Percentiles rank a stretch among this genome's conserved stretches.
Evolutionary conservation across 257 asterid species (phyloP).

Genomic region (Pogostemon cablin): DNA sequence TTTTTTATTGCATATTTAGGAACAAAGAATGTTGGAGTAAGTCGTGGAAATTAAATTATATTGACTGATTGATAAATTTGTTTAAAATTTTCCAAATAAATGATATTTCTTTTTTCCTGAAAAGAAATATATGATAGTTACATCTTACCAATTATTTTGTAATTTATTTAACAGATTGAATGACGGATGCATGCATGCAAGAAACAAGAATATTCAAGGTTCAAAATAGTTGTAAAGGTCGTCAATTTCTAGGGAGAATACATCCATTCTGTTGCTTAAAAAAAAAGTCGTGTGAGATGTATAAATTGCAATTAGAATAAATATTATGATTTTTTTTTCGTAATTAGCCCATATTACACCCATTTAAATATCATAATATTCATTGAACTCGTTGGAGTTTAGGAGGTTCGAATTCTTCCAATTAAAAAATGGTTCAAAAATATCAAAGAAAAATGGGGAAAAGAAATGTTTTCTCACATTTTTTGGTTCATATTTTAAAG

Average conservation of each 20-base stretch:
- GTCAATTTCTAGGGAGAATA: constrained; percentile 8
- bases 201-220: background rate
- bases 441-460: background rate
- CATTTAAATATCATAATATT: too few relatives aligned
- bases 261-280: background rate
- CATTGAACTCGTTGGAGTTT: background rate
- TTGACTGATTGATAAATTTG: constrained; percentile 6
- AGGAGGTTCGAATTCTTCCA: background rate
- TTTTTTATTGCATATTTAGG: too few relatives aligned
- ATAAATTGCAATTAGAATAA: too few relatives aligned
- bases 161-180: constrained; percentile 7
- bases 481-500: background rate
- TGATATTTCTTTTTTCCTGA: background rate
- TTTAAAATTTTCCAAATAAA: background rate
- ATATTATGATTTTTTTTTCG: too few relatives aligned
- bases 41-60: background rate
- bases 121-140: constrained; percentile 23
- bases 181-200: constrained; percentile 28
- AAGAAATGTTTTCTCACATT: background rate
- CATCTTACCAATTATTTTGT: constrained; percentile 36
- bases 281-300: too few relatives aligned
- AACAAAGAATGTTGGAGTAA: background rate
- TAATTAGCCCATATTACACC: too few relatives aligned
- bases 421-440: background rate
- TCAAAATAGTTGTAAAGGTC: background rate